These are phyloP conservation scores for Aspergillus hancockii DNA, from an alignment of 495 filamentous ascomycete genomes.

Conservation along the genomic window DNA sequence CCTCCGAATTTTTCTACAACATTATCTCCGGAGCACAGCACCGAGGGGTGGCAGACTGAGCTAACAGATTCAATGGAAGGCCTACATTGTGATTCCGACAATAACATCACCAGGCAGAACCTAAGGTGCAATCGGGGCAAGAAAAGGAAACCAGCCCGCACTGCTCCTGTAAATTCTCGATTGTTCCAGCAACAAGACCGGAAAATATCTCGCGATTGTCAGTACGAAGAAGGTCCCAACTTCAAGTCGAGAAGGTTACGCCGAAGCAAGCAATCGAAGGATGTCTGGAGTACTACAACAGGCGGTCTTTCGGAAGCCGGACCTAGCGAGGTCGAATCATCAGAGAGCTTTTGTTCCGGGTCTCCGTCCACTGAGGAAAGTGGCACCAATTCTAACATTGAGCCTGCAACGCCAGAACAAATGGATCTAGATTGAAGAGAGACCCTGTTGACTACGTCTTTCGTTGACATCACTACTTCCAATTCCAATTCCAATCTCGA, in stretches of 20 bases:
- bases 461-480: neutral
- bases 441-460: neutral
- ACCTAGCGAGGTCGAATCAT: constrained; percentile 21
- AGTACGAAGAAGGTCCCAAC: constrained; percentile 11
- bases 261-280: constrained; percentile 17
- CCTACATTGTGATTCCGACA: constrained; percentile 28
- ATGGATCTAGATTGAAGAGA: constrained; percentile 37
- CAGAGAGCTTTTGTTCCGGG: constrained; percentile 17
- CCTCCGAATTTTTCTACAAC: constrained; percentile 9
- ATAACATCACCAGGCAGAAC: constrained; percentile 4
- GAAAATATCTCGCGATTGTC: constrained; percentile 11
- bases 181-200: neutral
- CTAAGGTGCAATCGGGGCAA: constrained; percentile 28
- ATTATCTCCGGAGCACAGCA: constrained; percentile 18
- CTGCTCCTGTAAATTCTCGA: neutral
- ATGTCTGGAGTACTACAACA: neutral
- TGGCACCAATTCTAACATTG: constrained; percentile 12
- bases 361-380: constrained; percentile 14
- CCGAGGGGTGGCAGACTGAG: constrained; percentile 37
- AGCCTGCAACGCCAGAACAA: constrained; percentile 19
- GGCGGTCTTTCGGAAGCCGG: constrained; percentile 9
- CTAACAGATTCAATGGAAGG: constrained; percentile 34
- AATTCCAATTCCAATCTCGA: neutral
- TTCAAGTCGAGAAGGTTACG: constrained; percentile 32
- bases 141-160: constrained; percentile 38